Evolutionary conservation across 148 eudicot species (phyloP).

Genomic region (Amaranthus cruentus): DNA sequence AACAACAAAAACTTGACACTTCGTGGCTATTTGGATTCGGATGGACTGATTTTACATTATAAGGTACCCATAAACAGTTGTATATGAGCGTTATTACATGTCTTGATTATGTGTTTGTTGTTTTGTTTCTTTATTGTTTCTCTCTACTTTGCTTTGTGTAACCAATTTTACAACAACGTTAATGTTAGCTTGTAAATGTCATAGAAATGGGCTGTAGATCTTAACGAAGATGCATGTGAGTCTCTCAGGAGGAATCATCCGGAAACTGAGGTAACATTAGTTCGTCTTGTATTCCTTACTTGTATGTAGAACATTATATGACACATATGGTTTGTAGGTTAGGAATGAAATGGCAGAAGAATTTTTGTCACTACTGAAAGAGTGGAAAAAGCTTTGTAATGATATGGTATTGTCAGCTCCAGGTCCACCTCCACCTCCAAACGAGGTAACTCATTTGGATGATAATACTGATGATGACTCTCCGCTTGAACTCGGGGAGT

Average conservation of each 20-base stretch:
- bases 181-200: not conserved
- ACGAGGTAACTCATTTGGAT: not conserved
- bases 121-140: no score
- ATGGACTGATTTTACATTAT: no score
- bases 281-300: not conserved
- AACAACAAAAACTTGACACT: no score
- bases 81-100: no score
- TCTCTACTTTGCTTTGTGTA: no score
- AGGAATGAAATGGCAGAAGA: constrained; percentile 19
- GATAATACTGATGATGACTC: not conserved
- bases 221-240: constrained; percentile 15
- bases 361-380: constrained; percentile 10
- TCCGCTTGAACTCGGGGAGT: constrained; percentile 7
- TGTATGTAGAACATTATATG: not conserved
- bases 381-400: constrained; percentile 21
- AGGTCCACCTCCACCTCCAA: not conserved
- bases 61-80: no score
- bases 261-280: constrained; percentile 16
- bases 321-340: not conserved
- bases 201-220: constrained; percentile 21
- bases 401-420: not conserved
- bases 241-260: constrained; percentile 19
- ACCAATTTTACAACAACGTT: no score
- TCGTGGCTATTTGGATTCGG: no score
- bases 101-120: no score